Base-by-base conservation (phyloP, 2,329 filamentous ascomycete species). In the Keithomyces neogunnii region DNA sequence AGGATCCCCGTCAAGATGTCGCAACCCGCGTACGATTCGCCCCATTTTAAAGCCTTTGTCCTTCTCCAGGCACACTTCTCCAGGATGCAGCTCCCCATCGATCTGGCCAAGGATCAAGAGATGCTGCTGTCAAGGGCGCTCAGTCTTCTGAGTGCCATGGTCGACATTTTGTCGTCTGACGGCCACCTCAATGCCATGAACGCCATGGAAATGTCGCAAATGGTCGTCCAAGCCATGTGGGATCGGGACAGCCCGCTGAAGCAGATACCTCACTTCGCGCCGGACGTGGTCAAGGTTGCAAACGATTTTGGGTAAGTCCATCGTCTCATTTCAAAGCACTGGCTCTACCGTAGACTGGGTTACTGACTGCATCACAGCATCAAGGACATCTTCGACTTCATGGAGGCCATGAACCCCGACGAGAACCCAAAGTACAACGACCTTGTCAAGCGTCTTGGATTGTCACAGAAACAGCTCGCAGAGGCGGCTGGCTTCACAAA, bases 211-310 rank as follows among this genome's bases (percentile, higher is more conserved):
- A 89, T 99, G 81, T 95, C 89, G 10, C 93, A 99, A 66, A 99
- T 99, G 93, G 89, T 95, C 49, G 91, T 99, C 3, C 93, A 99
- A 71, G 91, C 87, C 47, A 96, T 97, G 89, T 99, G 93, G 93
- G 92, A 99, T 71, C 87, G 91, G 52, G 93, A 99, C 68, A 95
- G 88, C 62, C 91, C 93, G 39, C 78, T 99, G 59, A 96, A 96
- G 74, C 93, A 99, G 70, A 96, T 99, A 63, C 93, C 93, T 59
- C 89, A 97, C 73, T 97, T 97, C 67, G 82, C 85, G 13, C 81
- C 85, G 38, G 85, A 92, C 55, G 85, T 87, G 48, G 85, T 97
- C 59, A 87, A 92, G 69, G 86, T 82, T 57, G 89, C 88, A 44
- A 87, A 87, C 63, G 84, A 88, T 52, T 88, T 84, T 65, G 85